Evolutionary conservation across 345 rosid species (phyloP).

Genomic region (Dipteronia dyeriana): DNA sequence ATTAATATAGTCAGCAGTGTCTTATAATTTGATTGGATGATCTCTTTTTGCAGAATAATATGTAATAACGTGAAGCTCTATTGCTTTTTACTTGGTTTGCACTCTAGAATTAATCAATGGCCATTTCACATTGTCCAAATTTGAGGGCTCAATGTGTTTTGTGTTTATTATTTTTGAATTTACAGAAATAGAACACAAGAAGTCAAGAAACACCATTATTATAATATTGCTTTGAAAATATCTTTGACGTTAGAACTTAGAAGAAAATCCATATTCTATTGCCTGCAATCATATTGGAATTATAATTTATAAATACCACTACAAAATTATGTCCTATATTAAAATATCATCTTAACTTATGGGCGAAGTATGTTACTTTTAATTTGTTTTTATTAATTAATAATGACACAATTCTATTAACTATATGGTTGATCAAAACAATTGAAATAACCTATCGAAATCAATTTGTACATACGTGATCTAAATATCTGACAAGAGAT

Average conservation of each 20-base stretch:
- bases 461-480: too few species aligned
- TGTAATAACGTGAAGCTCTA: too few species aligned
- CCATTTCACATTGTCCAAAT: neutral
- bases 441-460: too few species aligned
- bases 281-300: neutral
- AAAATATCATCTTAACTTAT: neutral
- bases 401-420: too few species aligned
- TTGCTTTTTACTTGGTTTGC: neutral
- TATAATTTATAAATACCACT: too few species aligned
- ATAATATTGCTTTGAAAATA: neutral
- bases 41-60: neutral
- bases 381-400: neutral
- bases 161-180: neutral
- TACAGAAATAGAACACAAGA: neutral
- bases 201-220: neutral
- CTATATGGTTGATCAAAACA: too few species aligned
- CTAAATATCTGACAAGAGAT: too few species aligned
- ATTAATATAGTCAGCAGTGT: too few species aligned
- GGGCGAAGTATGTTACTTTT: neutral
- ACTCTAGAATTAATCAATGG: neutral
- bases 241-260: neutral
- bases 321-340: neutral
- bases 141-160: constrained; percentile 22
- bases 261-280: neutral
- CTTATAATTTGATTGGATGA: neutral